phyloP scores from a whole-genome alignment of 2,329 filamentous ascomycete species.

The Alternaria ventricosa region DNA sequence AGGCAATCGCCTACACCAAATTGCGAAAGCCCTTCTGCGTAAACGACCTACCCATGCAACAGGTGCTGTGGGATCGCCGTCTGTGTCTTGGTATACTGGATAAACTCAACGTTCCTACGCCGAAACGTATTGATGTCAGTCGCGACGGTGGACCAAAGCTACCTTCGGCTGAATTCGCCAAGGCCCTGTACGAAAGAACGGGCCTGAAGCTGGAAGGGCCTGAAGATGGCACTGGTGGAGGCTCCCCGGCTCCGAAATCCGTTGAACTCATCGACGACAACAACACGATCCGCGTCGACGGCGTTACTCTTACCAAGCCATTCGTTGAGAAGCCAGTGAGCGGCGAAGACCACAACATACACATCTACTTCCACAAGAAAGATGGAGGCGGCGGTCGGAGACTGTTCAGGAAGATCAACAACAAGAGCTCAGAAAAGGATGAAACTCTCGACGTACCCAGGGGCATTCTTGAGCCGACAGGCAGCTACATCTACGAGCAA shows the following conservation, averaged over 20 bases:
- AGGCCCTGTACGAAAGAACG: constrained; percentile 80
- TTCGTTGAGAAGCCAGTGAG: constrained; percentile 99
- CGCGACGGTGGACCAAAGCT: constrained; percentile 87
- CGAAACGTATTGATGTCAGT: constrained; percentile 86
- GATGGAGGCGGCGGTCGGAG: constrained; percentile 88
- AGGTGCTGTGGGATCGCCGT: constrained; percentile 93
- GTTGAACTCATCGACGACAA: constrained; percentile 90
- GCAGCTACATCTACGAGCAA: constrained; percentile 96
- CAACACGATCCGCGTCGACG: constrained; percentile 88
- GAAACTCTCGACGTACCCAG: constrained; percentile 76
- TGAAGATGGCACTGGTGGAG: constrained; percentile 69
- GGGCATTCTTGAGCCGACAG: constrained; percentile 77
- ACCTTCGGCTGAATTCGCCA: constrained; percentile 78
- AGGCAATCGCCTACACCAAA: constrained; percentile 94
- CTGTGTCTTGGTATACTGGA: constrained; percentile 88
- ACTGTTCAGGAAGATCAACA: constrained; percentile 95
- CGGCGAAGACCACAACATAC: constrained; percentile 97
- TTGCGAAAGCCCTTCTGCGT: constrained; percentile 95
- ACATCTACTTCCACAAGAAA: constrained; percentile 92
- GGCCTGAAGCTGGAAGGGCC: constrained; percentile 76
- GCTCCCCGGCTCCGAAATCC: constrained; percentile 63
- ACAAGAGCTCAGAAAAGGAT: constrained; percentile 97
- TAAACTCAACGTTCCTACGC: constrained; percentile 86
- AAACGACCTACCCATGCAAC: constrained; percentile 97
- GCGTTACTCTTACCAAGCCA: constrained; percentile 80